Conservation (phyloP, 2,329 filamentous ascomycete species). For the Trichoderma harzianum region DNA sequence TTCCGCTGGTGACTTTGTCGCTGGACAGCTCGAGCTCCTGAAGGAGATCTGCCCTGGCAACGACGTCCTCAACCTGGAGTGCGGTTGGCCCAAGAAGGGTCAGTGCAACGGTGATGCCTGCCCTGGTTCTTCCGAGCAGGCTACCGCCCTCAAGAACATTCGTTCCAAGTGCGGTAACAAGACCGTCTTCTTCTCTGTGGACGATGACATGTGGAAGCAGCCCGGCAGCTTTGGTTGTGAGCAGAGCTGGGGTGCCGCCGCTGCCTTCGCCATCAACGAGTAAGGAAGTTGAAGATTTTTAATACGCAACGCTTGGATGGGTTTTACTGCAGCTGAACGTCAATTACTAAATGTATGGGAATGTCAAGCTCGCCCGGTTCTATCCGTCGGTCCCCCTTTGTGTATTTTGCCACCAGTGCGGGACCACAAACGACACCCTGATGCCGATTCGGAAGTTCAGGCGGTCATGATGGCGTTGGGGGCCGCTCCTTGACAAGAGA, state of each 20-base stretch:
- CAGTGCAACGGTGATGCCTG: constrained; percentile 68
- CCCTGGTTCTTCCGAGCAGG: constrained; percentile 66
- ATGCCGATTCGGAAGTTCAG: constrained; percentile 2
- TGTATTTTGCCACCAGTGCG: not conserved
- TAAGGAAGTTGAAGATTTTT: not conserved
- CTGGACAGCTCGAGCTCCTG: constrained; percentile 68
- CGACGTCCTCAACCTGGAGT: constrained; percentile 79
- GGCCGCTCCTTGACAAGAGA: not conserved
- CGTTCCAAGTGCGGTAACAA: constrained; percentile 60
- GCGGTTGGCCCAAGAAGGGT: constrained; percentile 79
- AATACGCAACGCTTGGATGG: not conserved
- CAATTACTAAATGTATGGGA: constrained; percentile 6
- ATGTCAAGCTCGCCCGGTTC: constrained; percentile 5
- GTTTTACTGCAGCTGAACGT: constrained; percentile 5
- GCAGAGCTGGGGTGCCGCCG: constrained; percentile 68
- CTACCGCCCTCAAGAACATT: constrained; percentile 68
- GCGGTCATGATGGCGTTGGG: not conserved
- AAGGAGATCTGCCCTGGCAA: constrained; percentile 67
- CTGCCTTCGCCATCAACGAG: constrained; percentile 16
- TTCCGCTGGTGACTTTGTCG: constrained; percentile 73
- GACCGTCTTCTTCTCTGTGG: constrained; percentile 77
- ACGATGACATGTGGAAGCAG: constrained; percentile 79
- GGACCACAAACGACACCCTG: not conserved
- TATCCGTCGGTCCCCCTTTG: not conserved
- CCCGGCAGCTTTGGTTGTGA: constrained; percentile 68